Conservation (phyloP, 2,329 filamentous ascomycete species). For the Setomelanomma holmii region DNA sequence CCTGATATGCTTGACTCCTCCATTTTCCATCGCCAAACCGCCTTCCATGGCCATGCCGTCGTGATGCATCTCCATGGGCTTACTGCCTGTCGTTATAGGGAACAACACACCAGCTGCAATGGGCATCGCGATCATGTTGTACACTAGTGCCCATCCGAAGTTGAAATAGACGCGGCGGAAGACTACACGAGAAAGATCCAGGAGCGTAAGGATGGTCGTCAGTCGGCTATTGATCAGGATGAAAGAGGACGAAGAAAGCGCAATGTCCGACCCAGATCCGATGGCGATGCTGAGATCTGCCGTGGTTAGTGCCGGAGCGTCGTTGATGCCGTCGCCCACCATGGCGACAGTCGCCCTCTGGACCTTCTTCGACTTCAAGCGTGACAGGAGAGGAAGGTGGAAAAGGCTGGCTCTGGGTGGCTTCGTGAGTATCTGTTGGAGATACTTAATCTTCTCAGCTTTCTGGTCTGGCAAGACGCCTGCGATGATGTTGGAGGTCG, state of each 20-base stretch:
- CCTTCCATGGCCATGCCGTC: constrained; percentile 39
- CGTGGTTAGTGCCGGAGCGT: constrained; percentile 78
- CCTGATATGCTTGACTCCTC: constrained; percentile 62
- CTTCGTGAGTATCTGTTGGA: constrained; percentile 47
- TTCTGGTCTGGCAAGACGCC: constrained; percentile 88
- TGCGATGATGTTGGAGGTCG: constrained; percentile 76
- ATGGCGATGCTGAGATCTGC: constrained; percentile 86
- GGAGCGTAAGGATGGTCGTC: constrained; percentile 72
- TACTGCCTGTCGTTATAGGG: constrained; percentile 58
- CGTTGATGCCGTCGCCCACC: constrained; percentile 88
- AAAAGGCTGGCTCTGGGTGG: constrained; percentile 24
- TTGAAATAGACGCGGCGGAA: constrained; percentile 83
- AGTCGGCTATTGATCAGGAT: constrained; percentile 78
- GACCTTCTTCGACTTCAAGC: neutral
- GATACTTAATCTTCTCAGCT: constrained; percentile 69
- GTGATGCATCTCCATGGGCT: constrained; percentile 54
- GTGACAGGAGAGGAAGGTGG: constrained; percentile 20
- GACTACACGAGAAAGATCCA: constrained; percentile 73
- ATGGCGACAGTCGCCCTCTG: constrained; percentile 72
- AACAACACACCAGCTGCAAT: constrained; percentile 83
- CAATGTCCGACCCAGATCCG: constrained; percentile 81
- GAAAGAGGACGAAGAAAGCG: constrained; percentile 81
- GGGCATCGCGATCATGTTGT: constrained; percentile 80
- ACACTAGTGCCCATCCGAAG: constrained; percentile 84
- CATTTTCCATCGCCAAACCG: constrained; percentile 47